Percentiles rank a stretch among this genome's conserved stretches.
phyloP scores from a whole-genome alignment of 169 alveolate genomes.

The Theileria equi region DNA sequence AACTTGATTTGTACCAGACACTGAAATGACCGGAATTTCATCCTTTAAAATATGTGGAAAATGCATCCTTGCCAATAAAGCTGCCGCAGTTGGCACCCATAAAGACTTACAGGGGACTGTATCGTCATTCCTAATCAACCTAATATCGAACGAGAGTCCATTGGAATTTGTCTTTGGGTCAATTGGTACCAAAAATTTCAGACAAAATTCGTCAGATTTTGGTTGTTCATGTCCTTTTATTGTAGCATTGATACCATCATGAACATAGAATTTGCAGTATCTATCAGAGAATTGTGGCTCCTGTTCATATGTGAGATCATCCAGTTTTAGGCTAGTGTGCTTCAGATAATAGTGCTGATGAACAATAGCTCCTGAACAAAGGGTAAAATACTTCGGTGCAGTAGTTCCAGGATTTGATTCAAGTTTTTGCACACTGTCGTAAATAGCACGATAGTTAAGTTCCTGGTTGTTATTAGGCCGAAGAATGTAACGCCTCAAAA shows the following conservation, averaged over 20 bases:
- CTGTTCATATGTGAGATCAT: neutral
- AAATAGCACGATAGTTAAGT: no score
- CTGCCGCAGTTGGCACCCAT: conserved; percentile 40
- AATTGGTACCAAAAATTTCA: neutral
- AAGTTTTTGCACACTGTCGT: no score
- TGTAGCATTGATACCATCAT: neutral
- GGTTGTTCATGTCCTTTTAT: neutral
- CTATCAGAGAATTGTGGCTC: neutral
- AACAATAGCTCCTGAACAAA: neutral
- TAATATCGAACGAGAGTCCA: no score
- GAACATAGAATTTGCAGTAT: neutral
- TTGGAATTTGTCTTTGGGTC: no score
- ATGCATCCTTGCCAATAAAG: conserved; percentile 27
- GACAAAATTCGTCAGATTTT: neutral
- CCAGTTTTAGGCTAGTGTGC: neutral
- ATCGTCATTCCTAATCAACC: conserved; percentile 49
- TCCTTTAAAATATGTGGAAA: conserved; percentile 33
- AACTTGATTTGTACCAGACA: conserved; percentile 38
- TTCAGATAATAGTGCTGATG: neutral
- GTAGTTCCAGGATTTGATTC: no score
- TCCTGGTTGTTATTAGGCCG: neutral
- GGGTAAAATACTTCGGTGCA: neutral
- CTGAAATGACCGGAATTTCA: conserved; percentile 54
- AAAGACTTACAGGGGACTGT: conserved; percentile 29
- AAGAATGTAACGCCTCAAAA: conserved; percentile 16